phyloP scores from a whole-genome alignment of 805 yeast genomes.

The Sugiyamaella boreocaroliniensis region DNA sequence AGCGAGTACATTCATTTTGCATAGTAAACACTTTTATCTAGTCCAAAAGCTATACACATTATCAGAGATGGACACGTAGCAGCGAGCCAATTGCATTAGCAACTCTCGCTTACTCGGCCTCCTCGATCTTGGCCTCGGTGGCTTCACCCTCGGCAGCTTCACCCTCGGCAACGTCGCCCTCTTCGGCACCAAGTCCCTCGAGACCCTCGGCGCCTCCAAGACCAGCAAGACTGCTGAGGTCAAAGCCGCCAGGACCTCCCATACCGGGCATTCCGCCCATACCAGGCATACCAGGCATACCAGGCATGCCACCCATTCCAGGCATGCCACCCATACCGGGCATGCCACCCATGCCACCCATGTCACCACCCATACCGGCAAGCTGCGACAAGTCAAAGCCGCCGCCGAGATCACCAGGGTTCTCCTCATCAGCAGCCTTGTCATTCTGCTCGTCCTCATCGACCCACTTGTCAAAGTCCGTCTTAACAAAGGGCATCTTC shows the following conservation, averaged over 20 bases:
- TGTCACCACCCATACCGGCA: slow-evolving; percentile 25
- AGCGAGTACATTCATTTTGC: neutral
- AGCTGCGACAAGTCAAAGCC: slow-evolving; percentile 36
- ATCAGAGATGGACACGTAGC: neutral
- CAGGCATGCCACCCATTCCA: slow-evolving; percentile 20
- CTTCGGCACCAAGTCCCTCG: slow-evolving; percentile 5
- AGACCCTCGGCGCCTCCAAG: slow-evolving; percentile 8
- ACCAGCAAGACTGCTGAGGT: slow-evolving; percentile 22
- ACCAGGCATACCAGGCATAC: slow-evolving; percentile 18
- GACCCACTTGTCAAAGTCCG: slow-evolving; percentile 96
- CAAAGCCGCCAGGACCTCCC: slow-evolving; percentile 23
- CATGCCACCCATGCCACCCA: slow-evolving; percentile 27
- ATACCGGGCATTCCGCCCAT: slow-evolving; percentile 13
- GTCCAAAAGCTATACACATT: neutral
- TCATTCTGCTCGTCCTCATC: slow-evolving; percentile 97
- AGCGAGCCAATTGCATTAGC: no score
- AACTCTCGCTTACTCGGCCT: neutral
- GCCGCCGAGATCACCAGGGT: slow-evolving; percentile 33
- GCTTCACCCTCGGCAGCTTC: slow-evolving; percentile 2
- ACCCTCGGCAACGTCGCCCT: slow-evolving; percentile 6
- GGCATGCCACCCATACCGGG: slow-evolving; percentile 22
- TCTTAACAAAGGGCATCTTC: slow-evolving; percentile 73
- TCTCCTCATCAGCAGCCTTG: slow-evolving; percentile 38
- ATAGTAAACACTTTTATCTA: neutral
- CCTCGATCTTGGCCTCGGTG: neutral